phyloP scores from a whole-genome alignment of 352 stramenopile genomes.

The Phytophthora megakarya region DNA sequence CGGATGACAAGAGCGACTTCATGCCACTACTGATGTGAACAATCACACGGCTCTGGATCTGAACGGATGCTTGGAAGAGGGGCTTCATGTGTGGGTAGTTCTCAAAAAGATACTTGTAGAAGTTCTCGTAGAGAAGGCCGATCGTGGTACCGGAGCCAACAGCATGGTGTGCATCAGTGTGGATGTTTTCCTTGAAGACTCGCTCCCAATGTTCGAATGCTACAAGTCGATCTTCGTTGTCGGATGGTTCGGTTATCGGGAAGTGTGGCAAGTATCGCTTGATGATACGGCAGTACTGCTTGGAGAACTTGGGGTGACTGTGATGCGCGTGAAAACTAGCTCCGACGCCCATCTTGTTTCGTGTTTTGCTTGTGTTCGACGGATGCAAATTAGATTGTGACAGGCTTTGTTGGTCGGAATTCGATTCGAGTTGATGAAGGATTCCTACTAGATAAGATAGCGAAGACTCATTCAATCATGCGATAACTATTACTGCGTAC shows the following conservation, averaged over 20 bases:
- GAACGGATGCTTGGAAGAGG: slow-evolving; percentile 60
- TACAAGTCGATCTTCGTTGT: slow-evolving; percentile 50
- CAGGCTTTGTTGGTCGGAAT: too few species aligned
- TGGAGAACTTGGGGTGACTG: slow-evolving; percentile 51
- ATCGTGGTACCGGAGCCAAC: slow-evolving; percentile 51
- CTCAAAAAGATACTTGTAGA: slow-evolving; percentile 74
- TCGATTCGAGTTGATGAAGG: too few species aligned
- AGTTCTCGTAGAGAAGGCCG: slow-evolving; percentile 61
- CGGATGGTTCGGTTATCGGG: slow-evolving; percentile 51
- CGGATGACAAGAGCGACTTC: slow-evolving; percentile 57
- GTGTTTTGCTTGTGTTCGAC: background rate
- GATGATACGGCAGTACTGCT: slow-evolving; percentile 70
- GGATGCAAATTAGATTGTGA: background rate
- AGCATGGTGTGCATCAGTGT: slow-evolving; percentile 55
- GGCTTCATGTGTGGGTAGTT: slow-evolving; percentile 62
- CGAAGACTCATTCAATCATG: background rate
- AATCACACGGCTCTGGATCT: slow-evolving; percentile 68
- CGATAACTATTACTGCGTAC: too few species aligned
- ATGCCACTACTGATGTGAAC: slow-evolving; percentile 70
- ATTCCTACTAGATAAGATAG: background rate
- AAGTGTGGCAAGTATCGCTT: slow-evolving; percentile 70
- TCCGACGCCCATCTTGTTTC: slow-evolving; percentile 41
- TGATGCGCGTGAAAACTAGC: slow-evolving; percentile 25
- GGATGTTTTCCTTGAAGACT: slow-evolving; percentile 72
- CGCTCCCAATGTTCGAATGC: slow-evolving; percentile 71